These are phyloP conservation scores for Casuarina cunninghamiana DNA, from an alignment of 306 rosid genomes.

Conservation along the genomic window DNA sequence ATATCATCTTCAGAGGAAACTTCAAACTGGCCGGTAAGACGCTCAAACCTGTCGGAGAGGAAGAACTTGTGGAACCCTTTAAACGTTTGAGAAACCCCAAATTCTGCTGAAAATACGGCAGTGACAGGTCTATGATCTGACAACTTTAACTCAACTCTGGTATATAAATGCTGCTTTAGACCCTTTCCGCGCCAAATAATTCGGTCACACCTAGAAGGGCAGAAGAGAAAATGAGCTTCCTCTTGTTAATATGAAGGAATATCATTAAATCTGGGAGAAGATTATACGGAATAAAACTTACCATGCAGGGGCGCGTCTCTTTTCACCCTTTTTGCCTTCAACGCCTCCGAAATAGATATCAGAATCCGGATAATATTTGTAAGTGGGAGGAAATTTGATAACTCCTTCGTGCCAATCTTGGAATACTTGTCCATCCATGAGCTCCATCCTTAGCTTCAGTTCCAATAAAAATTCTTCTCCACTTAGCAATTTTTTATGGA, in stretches of 20 bases:
- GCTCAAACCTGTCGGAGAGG: slow-evolving; percentile 55
- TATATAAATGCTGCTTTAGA: slow-evolving; percentile 61
- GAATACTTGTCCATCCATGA: slow-evolving; percentile 51
- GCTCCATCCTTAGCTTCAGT: slow-evolving; percentile 73
- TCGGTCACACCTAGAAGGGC: slow-evolving; percentile 71
- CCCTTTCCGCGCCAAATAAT: slow-evolving; percentile 76
- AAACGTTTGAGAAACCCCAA: slow-evolving; percentile 27
- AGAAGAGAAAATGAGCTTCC: not conserved
- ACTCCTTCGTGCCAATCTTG: slow-evolving; percentile 81
- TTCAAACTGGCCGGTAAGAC: slow-evolving; percentile 44
- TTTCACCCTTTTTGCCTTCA: slow-evolving; percentile 46
- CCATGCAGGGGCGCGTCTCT: slow-evolving; percentile 89
- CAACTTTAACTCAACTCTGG: slow-evolving; percentile 63
- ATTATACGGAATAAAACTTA: slow-evolving; percentile 19
- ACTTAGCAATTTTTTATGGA: not conserved
- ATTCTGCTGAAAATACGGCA: slow-evolving; percentile 59
- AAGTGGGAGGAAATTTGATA: slow-evolving; percentile 79
- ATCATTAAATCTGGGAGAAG: not conserved
- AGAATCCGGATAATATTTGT: slow-evolving; percentile 76
- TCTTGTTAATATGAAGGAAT: slow-evolving; percentile 1
- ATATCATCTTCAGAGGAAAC: slow-evolving; percentile 44
- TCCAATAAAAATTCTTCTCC: slow-evolving; percentile 11
- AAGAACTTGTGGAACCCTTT: slow-evolving; percentile 38
- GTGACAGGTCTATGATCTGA: slow-evolving; percentile 91
- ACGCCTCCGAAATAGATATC: slow-evolving; percentile 61